Base-by-base conservation (phyloP, 164 flowering plant genomes). In the Cinnamomum micranthum region DNA sequence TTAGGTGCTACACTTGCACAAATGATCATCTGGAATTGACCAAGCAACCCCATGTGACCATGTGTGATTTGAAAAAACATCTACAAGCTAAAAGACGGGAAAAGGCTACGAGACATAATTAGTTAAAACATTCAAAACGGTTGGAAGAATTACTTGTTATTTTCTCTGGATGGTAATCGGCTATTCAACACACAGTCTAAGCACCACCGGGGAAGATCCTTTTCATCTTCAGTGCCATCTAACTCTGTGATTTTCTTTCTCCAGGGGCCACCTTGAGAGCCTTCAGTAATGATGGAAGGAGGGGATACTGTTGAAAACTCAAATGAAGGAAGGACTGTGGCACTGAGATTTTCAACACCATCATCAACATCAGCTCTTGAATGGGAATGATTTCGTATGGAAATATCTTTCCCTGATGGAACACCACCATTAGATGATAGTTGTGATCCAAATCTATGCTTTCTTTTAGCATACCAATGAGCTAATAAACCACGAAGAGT, bases 261-360 rank as follows among this genome's bases (percentile, higher is more conserved):
- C 99, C 99, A 96, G 17, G 95, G 94, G 41, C 99, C 97, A 65
- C 99, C 94, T 51, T 88, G 95, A 66, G 97, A 86, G 20, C 99
- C 99, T 84, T 96, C 99, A n/a, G 99, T 94, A 75, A 96, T 88
- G 72, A 94, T 87, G 41, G 99, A 96, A 63, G 99, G 99, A 73
- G 98, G 91, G 19, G 90, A 88, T 74, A 77, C 79, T 27, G 91
- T 81, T 65, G 97, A 88, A 81, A 96, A 96, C 81, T 92, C 95
- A 74, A 92, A 96, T 22, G 98, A 91, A 72, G 95, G 95, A 81
- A 91, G 92, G 24, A 92, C 90, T 70, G 81, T 71, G 10, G 90
- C 82, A 69, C 71, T 73, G 63, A 89, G 93, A 83, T 87, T 94
- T 71, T 92, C 98, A 70, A 83, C 72, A 80, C 73, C 86, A 76